Evolutionary conservation across 306 rosid genomes (phyloP).

Genomic region (Gastrolobium villosum): DNA sequence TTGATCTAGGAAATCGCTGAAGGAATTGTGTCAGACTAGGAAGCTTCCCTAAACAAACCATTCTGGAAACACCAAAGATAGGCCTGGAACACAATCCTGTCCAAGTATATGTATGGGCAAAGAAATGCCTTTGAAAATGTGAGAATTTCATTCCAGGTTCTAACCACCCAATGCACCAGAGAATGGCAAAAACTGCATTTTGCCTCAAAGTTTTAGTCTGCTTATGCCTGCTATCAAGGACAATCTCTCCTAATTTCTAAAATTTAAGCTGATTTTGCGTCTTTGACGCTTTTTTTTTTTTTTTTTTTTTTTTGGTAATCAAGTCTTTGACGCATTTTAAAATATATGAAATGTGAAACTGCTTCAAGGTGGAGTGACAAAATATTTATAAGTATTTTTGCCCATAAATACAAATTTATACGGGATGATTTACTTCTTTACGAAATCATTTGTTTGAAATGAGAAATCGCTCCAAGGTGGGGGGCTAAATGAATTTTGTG

Average conservation of each 20-base stretch:
- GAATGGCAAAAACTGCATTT: not conserved
- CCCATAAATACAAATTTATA: not conserved
- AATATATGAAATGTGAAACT: not conserved
- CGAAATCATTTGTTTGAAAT: not conserved
- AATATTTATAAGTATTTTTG: not conserved
- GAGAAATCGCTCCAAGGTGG: constrained; percentile 5
- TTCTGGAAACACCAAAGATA: not conserved
- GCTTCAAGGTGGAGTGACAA: not conserved
- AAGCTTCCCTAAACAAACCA: not conserved
- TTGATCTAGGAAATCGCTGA: not conserved
- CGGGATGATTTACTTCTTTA: not conserved
- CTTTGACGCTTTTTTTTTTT: too few species aligned
- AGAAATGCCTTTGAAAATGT: not conserved
- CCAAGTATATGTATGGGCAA: not conserved
- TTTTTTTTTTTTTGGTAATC: too few species aligned
- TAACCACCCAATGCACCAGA: not conserved
- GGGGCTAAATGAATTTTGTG: not conserved
- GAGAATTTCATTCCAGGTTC: not conserved
- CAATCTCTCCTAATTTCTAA: not conserved
- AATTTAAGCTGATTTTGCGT: not conserved
- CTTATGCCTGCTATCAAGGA: not conserved
- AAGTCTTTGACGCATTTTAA: not conserved
- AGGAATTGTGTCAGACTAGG: not conserved
- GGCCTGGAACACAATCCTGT: constrained; percentile 15
- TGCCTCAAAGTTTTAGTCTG: not conserved